These are phyloP conservation scores for Zychaea mexicana DNA, from an alignment of 371 early-diverging fungal species.

Conservation along the genomic window DNA sequence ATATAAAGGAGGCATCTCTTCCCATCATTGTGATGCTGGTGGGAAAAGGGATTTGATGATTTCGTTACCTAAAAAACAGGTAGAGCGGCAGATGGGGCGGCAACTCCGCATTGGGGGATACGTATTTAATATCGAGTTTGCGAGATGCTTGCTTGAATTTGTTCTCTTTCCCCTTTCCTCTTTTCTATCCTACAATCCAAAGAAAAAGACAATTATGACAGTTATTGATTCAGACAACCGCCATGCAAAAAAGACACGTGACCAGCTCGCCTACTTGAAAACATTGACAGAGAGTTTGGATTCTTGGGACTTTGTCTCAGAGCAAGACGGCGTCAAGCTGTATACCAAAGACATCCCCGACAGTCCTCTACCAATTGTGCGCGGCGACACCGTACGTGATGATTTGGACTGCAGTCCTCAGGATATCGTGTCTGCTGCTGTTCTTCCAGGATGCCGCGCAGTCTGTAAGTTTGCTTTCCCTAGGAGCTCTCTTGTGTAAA, in stretches of 20 bases:
- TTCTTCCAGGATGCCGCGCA: constrained; percentile 14
- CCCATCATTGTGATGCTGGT: no score
- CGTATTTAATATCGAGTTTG: no score
- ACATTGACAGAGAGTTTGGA: constrained; percentile 17
- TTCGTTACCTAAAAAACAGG: no score
- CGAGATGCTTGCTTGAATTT: no score
- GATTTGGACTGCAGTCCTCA: constrained; percentile 3
- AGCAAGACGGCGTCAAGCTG: constrained; percentile 17
- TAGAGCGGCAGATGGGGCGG: no score
- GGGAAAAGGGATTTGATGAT: no score
- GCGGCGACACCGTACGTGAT: constrained; percentile 16
- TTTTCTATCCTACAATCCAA: not conserved
- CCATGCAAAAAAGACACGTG: constrained; percentile 22
- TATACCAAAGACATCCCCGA: constrained; percentile 17
- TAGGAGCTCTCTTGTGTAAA: no score
- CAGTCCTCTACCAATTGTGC: constrained; percentile 12
- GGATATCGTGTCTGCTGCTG: constrained; percentile 9
- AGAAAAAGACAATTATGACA: constrained; percentile 17
- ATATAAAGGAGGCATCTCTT: no score
- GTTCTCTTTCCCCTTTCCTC: not conserved
- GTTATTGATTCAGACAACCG: constrained; percentile 26
- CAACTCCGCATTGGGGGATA: no score
- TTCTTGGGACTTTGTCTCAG: constrained; percentile 7
- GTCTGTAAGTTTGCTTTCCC: constrained; percentile 11
- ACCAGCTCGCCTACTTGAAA: constrained; percentile 22